Base-by-base conservation (phyloP, 2,329 filamentous ascomycete species). In the Pseudocercospora vitis region DNA sequence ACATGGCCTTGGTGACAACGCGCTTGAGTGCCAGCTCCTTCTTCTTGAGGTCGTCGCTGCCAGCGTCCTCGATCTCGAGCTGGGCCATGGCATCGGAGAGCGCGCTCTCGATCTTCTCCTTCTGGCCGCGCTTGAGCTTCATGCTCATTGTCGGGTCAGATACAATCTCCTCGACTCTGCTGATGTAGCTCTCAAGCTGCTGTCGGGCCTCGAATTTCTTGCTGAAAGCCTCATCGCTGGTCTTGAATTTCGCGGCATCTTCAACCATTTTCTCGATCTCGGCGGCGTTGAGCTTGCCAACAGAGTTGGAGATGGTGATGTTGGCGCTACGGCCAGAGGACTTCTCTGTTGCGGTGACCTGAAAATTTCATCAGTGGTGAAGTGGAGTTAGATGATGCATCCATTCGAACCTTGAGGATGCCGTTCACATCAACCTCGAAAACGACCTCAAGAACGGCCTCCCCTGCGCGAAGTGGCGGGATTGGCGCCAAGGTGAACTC, bases 341-440 rank as follows among this genome's bases (percentile, higher is more conserved):
- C 86, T 99, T 99, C 85, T 99, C 94, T 44, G 92, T 96, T 65
- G 94, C 94, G 61, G 92, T 97, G 70, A 97, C 92, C 86, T 97
- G 97, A 64, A 97, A 86, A 52, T 64, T 50, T 7, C 6, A 11
- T 29, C 11, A 29, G 6, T 29, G 26, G 26, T 31, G 24, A 32
- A 24, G 12, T 3, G 12, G 21, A 32, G 45, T 3, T 14, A 11
- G 24, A 33, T 96, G 65, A 35, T 7, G 14, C 9, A 94, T 92
- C 60, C 92, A 6, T 6, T 6, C 97, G 70, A n/a, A 97, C 94
- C 86, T 99, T 99, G 65, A 99, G 87, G 59, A 69, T 69, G 87
- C 94, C 94, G 82, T 99, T 99, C 83, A 96, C 94, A 68, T 99
- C 94, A 72, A 99, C 94, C 81, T 99, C 94, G 78, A 99, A 97